These are phyloP conservation scores for Xylaria scruposa DNA, from an alignment of 495 filamentous ascomycete species.

Conservation along the genomic window DNA sequence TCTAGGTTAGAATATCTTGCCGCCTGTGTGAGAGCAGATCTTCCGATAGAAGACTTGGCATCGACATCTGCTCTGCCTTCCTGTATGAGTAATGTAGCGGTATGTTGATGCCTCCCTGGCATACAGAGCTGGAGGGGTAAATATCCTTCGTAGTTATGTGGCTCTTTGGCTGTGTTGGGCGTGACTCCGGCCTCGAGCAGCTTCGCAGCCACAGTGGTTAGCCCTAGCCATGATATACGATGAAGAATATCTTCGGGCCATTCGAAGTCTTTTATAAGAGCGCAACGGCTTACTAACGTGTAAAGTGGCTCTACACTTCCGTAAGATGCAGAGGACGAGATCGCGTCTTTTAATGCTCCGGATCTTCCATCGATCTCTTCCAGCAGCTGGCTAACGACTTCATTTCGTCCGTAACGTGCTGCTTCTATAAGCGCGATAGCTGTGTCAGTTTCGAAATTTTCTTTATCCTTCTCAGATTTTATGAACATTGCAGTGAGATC, in stretches of 20 bases:
- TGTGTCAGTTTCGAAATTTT: not conserved
- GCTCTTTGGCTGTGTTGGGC: not conserved
- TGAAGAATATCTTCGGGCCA: constrained; percentile 6
- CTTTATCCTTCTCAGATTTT: not conserved
- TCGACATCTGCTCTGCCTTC: not conserved
- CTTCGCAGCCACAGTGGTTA: not conserved
- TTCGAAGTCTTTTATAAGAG: not conserved
- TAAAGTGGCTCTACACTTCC: not conserved
- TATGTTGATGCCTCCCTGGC: not conserved
- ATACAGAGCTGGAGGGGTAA: not conserved
- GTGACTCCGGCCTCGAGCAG: constrained; percentile 2
- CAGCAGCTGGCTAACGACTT: not conserved
- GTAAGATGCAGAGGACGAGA: not conserved
- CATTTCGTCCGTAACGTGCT: not conserved
- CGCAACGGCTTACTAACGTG: not conserved
- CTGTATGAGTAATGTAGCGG: not conserved
- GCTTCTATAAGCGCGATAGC: not conserved
- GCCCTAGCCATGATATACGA: not conserved
- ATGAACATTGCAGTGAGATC: not conserved
- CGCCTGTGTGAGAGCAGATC: not conserved
- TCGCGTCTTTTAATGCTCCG: not conserved
- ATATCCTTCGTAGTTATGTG: not conserved
- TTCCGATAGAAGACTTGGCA: not conserved
- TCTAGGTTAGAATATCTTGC: not conserved
- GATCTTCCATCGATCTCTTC: not conserved